Evolutionary conservation across 805 yeast species (phyloP).

Genomic region (Cyberlindnera veronae): DNA sequence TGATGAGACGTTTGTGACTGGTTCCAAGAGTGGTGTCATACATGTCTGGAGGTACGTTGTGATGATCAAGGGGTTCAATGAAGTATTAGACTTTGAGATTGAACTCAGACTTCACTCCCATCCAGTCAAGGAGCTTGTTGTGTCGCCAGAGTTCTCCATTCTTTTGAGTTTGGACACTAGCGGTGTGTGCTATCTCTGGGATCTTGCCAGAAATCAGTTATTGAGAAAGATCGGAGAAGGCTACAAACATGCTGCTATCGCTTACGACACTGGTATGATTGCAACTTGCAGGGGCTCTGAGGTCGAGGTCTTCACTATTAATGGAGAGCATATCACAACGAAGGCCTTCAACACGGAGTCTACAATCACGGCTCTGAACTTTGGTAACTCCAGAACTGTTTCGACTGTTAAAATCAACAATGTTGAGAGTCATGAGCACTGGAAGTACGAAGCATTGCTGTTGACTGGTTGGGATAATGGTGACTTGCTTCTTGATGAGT

Average conservation of each 20-base stretch:
- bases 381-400: conserved; percentile 28
- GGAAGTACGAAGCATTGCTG: conserved; percentile 36
- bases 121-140: conserved; percentile 42
- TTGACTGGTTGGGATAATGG: conserved; percentile 36
- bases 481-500: conserved; percentile 29
- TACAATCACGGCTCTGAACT: conserved; percentile 27
- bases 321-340: conserved; percentile 44
- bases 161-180: conserved; percentile 50
- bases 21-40: conserved; percentile 55
- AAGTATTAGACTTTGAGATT: conserved; percentile 37
- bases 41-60: conserved; percentile 46
- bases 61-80: conserved; percentile 18
- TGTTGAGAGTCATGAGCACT: conserved; percentile 34
- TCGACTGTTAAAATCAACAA: conserved; percentile 25
- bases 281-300: conserved; percentile 30
- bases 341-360: conserved; percentile 13
- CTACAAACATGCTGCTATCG: conserved; percentile 39
- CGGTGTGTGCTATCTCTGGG: conserved; percentile 66
- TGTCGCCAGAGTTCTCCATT: conserved; percentile 50
- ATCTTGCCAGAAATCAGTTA: conserved; percentile 47
- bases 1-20: conserved; percentile 30
- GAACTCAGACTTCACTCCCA: conserved; percentile 57
- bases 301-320: conserved; percentile 45
- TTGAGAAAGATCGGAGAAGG: conserved; percentile 36
- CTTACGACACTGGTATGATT: conserved; percentile 54